Evolutionary conservation across 495 filamentous ascomycete species (phyloP), one percentile per base, ranked within the genome.

Genomic region (Neurospora discreta): DNA sequence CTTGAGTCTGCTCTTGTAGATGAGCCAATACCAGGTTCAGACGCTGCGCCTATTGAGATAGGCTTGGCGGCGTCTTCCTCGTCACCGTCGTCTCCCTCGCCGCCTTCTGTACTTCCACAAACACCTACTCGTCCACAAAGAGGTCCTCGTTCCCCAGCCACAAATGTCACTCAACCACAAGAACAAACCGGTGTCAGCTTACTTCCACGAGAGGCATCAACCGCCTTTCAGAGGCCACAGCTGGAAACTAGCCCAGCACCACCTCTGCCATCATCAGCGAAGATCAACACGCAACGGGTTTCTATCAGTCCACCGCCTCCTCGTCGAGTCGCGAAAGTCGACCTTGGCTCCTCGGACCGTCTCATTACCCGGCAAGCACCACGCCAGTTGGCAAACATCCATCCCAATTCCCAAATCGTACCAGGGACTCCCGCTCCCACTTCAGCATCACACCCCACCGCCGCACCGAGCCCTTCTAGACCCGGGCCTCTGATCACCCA

Each of bases 391-490:
- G 13, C 16, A 8, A 3, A 9, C 6, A 65, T 33, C 3, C 52
- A 7, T 33, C 52, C 52, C 5, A 18, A 7, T 7, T 18, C 26
- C 6, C 26, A 33, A 33, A 65, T 65, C 15, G 26, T 33, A 65
- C 52, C 52, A 65, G 52, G 52, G 3, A 65, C 52, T 65, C 52
- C 52, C 15, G 52, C 26, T 0, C 52, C 52, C 0, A 1, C 0
- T 7, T 23, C 1, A 60, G 26, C 13, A 60, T 23, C 23, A 33
- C 39, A 72, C 82, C 46, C 7, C 42, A 81, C 69, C 74, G 82
- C 16, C 84, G 77, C 2, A 74, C 85, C 9, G 72, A 77, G 36
- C 82, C 84, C 11, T 75, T 77, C 72, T 81, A 81, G 16, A 77
- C 74, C 38, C 38, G 38, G 38, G 9, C 38, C 30, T 80, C 79